A percentile compares a stretch with the other conserved stretches of the same genome.
Conservation (phyloP, 1,284 basidiomycete genomes). For the Grifola frondosa region DNA sequence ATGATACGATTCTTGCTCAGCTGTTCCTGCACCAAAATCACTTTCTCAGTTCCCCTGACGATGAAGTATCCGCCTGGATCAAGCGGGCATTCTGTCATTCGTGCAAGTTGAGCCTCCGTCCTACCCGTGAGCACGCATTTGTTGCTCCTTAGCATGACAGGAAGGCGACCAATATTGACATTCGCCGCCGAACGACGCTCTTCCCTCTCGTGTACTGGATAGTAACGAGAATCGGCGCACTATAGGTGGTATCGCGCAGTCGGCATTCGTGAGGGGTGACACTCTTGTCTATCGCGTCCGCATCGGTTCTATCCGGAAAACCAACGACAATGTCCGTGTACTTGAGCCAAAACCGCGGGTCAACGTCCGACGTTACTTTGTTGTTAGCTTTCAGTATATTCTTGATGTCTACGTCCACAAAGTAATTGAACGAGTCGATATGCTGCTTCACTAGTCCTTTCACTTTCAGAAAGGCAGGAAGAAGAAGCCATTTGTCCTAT, state of each 20-base stretch:
- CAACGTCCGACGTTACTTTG: conserved; percentile 94
- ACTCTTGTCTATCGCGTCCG: conserved; percentile 75
- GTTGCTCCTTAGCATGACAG: conserved; percentile 96
- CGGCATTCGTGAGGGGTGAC: conserved; percentile 99
- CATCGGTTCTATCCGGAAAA: conserved; percentile 87
- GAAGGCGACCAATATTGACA: conserved; percentile 89
- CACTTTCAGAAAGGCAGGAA: conserved; percentile 93
- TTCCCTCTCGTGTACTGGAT: conserved; percentile 95
- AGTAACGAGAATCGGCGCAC: conserved; percentile 91
- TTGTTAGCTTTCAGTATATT: conserved; percentile 95
- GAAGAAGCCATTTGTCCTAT: conserved; percentile 95
- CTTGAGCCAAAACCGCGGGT: conserved; percentile 96
- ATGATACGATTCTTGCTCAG: conserved; percentile 99
- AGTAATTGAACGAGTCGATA: conserved; percentile 99
- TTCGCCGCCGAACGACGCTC: conserved; percentile 84
- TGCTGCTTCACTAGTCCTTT: conserved; percentile 99
- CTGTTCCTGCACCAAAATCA: conserved; percentile 99
- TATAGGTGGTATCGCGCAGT: conserved; percentile 94
- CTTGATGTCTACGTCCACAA: conserved; percentile 96
- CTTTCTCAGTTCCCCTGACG: conserved; percentile 99
- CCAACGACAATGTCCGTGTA: conserved; percentile 96
- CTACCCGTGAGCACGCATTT: conserved; percentile 88
- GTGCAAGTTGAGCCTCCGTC: conserved; percentile 80
- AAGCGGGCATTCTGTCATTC: conserved; percentile 95
- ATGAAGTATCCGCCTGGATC: conserved; percentile 99